Evolutionary conservation across 768 basidiomycete genomes (phyloP).

Genomic region (Tubosaeta sp.): DNA sequence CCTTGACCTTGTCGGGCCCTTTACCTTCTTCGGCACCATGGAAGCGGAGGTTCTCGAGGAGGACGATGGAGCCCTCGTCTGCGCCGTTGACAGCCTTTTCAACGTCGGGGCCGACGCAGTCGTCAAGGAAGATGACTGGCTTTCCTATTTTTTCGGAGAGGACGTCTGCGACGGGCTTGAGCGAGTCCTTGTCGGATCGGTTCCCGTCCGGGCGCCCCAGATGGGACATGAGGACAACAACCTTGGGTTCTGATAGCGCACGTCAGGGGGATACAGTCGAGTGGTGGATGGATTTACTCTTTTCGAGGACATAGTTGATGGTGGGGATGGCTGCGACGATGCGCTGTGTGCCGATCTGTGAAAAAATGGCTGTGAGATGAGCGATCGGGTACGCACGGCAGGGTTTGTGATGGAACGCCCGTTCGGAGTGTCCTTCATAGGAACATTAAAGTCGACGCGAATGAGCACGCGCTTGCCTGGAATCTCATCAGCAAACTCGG

Average conservation of each 20-base stretch:
- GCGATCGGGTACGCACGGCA: conserved; percentile 58
- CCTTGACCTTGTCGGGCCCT: conserved; percentile 94
- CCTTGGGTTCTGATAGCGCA: conserved; percentile 57
- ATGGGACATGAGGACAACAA: conserved; percentile 95
- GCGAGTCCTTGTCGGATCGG: conserved; percentile 82
- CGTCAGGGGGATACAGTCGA: not conserved
- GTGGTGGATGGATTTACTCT: conserved; percentile 44
- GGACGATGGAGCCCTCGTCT: conserved; percentile 64
- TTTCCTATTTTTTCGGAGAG: conserved; percentile 45
- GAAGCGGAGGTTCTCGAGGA: conserved; percentile 97
- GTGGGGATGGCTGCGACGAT: conserved; percentile 97
- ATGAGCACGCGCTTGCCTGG: conserved; percentile 86
- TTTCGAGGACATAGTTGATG: conserved; percentile 86
- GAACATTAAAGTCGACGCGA: conserved; percentile 96
- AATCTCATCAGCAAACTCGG: conserved; percentile 52
- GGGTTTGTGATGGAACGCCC: conserved; percentile 95
- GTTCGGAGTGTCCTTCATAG: conserved; percentile 65
- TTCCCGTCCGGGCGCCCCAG: conserved; percentile 96
- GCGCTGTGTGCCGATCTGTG: conserved; percentile 51
- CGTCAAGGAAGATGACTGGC: conserved; percentile 74
- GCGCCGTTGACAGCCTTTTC: conserved; percentile 69
- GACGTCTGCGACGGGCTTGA: conserved; percentile 78
- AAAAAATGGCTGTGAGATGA: not conserved
- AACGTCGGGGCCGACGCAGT: conserved; percentile 83
- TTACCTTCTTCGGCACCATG: conserved; percentile 99